Conservation (phyloP, 169 alveolate genomes). For the Theileria luwenshuni region DNA sequence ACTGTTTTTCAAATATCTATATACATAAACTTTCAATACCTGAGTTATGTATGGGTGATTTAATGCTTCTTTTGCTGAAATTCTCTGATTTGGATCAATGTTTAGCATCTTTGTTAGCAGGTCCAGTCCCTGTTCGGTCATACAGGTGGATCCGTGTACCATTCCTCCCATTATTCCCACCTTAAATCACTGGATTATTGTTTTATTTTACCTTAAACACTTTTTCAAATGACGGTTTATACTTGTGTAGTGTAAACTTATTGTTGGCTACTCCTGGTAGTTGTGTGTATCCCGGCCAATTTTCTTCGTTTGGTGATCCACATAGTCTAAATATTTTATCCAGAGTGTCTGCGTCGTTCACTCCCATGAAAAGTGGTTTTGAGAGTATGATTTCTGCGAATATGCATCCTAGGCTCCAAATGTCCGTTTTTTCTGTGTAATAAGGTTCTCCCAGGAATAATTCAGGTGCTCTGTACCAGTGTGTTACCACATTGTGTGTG, state of each 20-base stretch:
- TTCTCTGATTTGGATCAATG: slow-evolving; percentile 91
- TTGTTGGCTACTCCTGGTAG: slow-evolving; percentile 61
- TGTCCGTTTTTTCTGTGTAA: slow-evolving; percentile 94
- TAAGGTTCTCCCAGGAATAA: slow-evolving; percentile 91
- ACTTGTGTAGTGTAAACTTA: slow-evolving; percentile 57
- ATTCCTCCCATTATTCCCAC: slow-evolving; percentile 38
- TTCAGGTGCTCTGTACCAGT: slow-evolving; percentile 99
- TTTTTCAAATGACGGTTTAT: slow-evolving; percentile 69
- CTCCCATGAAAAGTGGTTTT: slow-evolving; percentile 87
- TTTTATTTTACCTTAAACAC: slow-evolving; percentile 38
- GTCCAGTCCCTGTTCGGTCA: slow-evolving; percentile 90
- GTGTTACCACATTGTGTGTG: slow-evolving; percentile 94
- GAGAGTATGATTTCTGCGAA: slow-evolving; percentile 88
- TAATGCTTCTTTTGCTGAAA: slow-evolving; percentile 93
- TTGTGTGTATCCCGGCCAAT: slow-evolving; percentile 74
- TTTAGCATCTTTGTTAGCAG: slow-evolving; percentile 88
- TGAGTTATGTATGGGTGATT: slow-evolving; percentile 85
- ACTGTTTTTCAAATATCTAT: neutral
- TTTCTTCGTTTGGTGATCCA: slow-evolving; percentile 87
- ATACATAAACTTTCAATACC: slow-evolving; percentile 8
- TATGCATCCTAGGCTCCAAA: slow-evolving; percentile 96
- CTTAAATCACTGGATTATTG: neutral
- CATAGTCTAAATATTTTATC: slow-evolving; percentile 86
- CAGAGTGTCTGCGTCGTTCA: slow-evolving; percentile 86
- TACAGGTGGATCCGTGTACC: slow-evolving; percentile 72